phyloP scores from a whole-genome alignment of 2,329 filamentous ascomycete genomes.

The Furcasterigmium sp. region DNA sequence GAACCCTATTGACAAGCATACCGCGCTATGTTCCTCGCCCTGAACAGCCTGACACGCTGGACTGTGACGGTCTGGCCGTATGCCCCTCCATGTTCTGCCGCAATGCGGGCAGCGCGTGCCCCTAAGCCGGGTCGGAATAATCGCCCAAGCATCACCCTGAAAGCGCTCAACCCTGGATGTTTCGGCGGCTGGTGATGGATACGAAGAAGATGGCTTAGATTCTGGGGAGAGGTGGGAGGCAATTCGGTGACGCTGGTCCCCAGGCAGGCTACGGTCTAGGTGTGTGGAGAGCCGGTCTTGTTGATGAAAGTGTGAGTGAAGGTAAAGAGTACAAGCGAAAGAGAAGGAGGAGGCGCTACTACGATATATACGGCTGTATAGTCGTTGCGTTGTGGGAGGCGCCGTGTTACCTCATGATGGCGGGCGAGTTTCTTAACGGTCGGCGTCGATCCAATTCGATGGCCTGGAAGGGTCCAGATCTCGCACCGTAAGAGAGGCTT shows the following conservation, averaged over 20 bases:
- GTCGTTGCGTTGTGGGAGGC: no score
- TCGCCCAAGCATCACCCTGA: not conserved
- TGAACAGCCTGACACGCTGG: slow-evolving; percentile 8
- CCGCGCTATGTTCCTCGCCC: not conserved
- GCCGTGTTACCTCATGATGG: no score
- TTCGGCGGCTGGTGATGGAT: not conserved
- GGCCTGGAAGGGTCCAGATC: no score
- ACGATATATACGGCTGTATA: no score
- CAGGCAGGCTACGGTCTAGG: not conserved
- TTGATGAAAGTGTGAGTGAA: no score
- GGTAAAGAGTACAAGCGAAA: no score
- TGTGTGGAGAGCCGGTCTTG: no score
- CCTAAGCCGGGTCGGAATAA: slow-evolving; percentile 8
- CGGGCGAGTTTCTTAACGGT: no score
- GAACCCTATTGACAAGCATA: not conserved
- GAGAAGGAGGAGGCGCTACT: no score
- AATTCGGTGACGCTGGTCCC: no score
- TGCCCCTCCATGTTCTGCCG: slow-evolving; percentile 2
- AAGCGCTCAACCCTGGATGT: not conserved
- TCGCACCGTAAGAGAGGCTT: not conserved
- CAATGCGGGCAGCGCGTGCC: slow-evolving; percentile 7
- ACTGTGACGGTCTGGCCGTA: slow-evolving; percentile 6
- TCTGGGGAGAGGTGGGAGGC: no score
- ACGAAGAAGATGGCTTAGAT: not conserved
- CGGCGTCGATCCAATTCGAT: no score